Evolutionary conservation across 306 rosid genomes (phyloP).

Genomic region (Psophocarpus tetragonolobus): DNA sequence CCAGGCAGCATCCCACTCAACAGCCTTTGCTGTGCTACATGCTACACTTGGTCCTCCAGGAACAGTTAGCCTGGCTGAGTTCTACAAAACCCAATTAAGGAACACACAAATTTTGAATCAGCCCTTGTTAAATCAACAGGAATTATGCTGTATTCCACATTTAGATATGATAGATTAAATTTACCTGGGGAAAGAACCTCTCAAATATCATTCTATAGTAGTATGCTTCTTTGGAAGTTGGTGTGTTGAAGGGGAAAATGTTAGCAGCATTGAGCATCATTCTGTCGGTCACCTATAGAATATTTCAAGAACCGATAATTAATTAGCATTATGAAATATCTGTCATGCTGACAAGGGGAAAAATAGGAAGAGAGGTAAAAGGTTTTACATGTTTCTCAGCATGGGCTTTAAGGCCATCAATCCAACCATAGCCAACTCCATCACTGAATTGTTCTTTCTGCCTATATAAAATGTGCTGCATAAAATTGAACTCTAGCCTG

Average conservation of each 20-base stretch:
- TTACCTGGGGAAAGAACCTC: conserved; percentile 91
- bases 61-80: conserved; percentile 74
- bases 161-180: not conserved
- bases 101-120: not conserved
- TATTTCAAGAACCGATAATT: not conserved
- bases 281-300: conserved; percentile 63
- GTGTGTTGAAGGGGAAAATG: conserved; percentile 89
- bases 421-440: conserved; percentile 93
- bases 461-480: conserved; percentile 81
- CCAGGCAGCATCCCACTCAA: conserved; percentile 89
- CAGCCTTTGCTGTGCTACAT: conserved; percentile 84
- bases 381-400: conserved; percentile 69
- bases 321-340: not conserved
- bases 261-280: conserved; percentile 74
- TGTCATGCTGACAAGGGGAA: not conserved
- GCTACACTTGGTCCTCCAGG: conserved; percentile 94
- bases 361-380: not conserved
- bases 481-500: conserved; percentile 16
- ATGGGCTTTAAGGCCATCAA: conserved; percentile 83
- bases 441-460: conserved; percentile 93
- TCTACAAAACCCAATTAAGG: conserved; percentile 43
- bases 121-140: not conserved
- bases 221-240: conserved; percentile 75
- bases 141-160: not conserved
- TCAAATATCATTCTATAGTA: conserved; percentile 86